A percentile compares a stretch with the other conserved stretches of the same genome.
Evolutionary conservation across 164 flowering plant genomes (phyloP).

Genomic region (Umbellularia californica): DNA sequence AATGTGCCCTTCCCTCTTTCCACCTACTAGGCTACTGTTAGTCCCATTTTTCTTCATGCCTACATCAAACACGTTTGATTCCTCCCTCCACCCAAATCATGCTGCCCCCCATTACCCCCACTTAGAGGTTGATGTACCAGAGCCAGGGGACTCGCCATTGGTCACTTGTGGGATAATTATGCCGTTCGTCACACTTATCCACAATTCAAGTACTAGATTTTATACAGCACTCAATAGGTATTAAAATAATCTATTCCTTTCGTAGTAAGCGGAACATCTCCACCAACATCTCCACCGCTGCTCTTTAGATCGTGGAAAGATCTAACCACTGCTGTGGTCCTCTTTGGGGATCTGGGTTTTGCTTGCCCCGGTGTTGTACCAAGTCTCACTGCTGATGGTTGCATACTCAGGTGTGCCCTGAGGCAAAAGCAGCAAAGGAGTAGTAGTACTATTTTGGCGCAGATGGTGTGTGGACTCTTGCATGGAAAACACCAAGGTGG

Average conservation of each 20-base stretch:
- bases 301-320: not conserved
- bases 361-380: too few relatives aligned
- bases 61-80: slow-evolving; percentile 26
- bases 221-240: not conserved
- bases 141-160: not conserved
- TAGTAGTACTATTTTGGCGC: slow-evolving; percentile 4
- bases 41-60: not conserved
- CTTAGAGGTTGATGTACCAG: slow-evolving; percentile 6
- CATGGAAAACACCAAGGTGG: slow-evolving; percentile 20
- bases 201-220: not conserved
- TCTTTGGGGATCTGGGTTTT: not conserved
- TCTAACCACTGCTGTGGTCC: not conserved
- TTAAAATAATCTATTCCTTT: not conserved
- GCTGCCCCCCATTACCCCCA: slow-evolving; percentile 35
- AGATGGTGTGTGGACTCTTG: slow-evolving; percentile 10
- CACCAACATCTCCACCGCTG: not conserved
- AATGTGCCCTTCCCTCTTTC: slow-evolving; percentile 1
- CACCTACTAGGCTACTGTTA: slow-evolving; percentile 2
- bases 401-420: not conserved
- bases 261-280: not conserved
- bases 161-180: not conserved
- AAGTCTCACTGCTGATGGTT: too few relatives aligned
- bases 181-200: not conserved
- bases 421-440: slow-evolving; percentile 9
- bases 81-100: slow-evolving; percentile 25